A percentile compares a stretch with the other conserved stretches of the same genome.
Evolutionary conservation across 495 filamentous ascomycete species (phyloP).

Genomic region (Trichoderma orchidacearum): DNA sequence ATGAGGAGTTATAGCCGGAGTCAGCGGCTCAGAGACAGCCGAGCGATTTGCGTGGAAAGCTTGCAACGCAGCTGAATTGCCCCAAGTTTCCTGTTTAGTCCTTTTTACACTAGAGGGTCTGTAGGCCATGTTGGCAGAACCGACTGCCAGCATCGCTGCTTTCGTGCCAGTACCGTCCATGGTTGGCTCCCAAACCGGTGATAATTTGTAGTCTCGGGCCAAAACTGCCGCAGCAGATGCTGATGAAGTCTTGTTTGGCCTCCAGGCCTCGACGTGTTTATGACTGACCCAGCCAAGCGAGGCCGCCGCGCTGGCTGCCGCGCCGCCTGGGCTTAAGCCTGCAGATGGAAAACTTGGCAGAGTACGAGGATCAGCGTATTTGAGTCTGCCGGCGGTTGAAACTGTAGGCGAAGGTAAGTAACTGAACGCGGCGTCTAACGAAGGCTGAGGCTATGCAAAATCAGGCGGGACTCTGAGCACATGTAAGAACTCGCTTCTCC

Average conservation of each 20-base stretch:
- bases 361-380: slow-evolving; percentile 52
- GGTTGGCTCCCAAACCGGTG: slow-evolving; percentile 38
- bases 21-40: slow-evolving; percentile 6
- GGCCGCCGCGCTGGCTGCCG: slow-evolving; percentile 62
- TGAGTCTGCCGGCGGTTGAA: slow-evolving; percentile 36
- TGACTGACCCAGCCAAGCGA: slow-evolving; percentile 57
- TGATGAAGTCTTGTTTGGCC: slow-evolving; percentile 36
- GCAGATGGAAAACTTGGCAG: slow-evolving; percentile 52
- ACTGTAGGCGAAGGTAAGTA: not conserved
- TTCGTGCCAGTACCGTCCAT: slow-evolving; percentile 50
- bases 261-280: slow-evolving; percentile 47
- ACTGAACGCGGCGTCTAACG: not conserved
- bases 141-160: slow-evolving; percentile 57
- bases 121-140: slow-evolving; percentile 29
- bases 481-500: too few relatives aligned
- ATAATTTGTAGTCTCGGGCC: slow-evolving; percentile 53
- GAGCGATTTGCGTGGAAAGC: slow-evolving; percentile 24
- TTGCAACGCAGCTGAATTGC: slow-evolving; percentile 44
- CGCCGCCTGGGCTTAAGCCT: slow-evolving; percentile 46
- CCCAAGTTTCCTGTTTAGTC: slow-evolving; percentile 21
- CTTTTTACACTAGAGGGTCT: slow-evolving; percentile 19
- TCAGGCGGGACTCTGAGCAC: too few relatives aligned
- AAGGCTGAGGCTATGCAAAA: too few relatives aligned
- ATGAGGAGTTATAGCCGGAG: not conserved
- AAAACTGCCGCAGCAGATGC: slow-evolving; percentile 51